Percentiles rank a stretch among this genome's conserved stretches.
These are phyloP conservation scores for Fusarium coicis DNA, from an alignment of 2,329 filamentous ascomycete genomes.

Conservation along the genomic window DNA sequence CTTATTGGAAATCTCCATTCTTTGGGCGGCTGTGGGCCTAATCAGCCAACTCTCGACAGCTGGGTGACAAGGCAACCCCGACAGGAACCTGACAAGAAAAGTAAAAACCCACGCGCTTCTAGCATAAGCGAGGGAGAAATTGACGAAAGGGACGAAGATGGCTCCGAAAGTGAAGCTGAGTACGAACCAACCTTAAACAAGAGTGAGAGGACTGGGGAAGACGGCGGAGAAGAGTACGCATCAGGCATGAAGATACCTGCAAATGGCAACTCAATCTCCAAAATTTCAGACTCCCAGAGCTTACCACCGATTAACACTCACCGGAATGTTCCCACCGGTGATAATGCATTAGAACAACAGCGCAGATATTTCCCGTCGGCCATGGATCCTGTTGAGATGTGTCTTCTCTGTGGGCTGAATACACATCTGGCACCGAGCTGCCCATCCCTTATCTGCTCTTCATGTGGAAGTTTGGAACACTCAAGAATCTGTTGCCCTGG, in stretches of 20 bases:
- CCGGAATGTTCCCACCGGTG: slow-evolving; percentile 42
- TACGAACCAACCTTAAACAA: slow-evolving; percentile 39
- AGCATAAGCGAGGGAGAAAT: slow-evolving; percentile 35
- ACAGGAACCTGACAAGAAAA: slow-evolving; percentile 13
- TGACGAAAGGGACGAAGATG: slow-evolving; percentile 14
- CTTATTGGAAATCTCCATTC: slow-evolving; percentile 35
- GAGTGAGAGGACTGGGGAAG: slow-evolving; percentile 11
- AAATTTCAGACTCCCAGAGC: slow-evolving; percentile 3
- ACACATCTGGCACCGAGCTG: slow-evolving; percentile 61
- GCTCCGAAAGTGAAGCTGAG: slow-evolving; percentile 44
- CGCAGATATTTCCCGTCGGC: slow-evolving; percentile 64
- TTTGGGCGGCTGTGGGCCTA: neutral
- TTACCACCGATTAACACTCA: slow-evolving; percentile 23
- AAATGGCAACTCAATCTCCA: slow-evolving; percentile 21
- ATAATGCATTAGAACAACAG: slow-evolving; percentile 54
- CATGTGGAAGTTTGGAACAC: slow-evolving; percentile 60
- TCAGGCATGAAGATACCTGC: neutral
- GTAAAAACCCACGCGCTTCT: slow-evolving; percentile 34
- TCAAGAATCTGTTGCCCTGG: slow-evolving; percentile 62
- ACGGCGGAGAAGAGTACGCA: slow-evolving; percentile 3
- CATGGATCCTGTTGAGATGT: slow-evolving; percentile 55
- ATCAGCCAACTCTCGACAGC: slow-evolving; percentile 11
- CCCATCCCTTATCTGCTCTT: slow-evolving; percentile 58
- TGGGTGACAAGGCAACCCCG: slow-evolving; percentile 10
- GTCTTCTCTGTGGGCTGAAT: slow-evolving; percentile 61